Evolutionary conservation across 208 protist genomes (phyloP), one percentile per base, ranked within the genome.

Genomic region (Leishmania major): DNA sequence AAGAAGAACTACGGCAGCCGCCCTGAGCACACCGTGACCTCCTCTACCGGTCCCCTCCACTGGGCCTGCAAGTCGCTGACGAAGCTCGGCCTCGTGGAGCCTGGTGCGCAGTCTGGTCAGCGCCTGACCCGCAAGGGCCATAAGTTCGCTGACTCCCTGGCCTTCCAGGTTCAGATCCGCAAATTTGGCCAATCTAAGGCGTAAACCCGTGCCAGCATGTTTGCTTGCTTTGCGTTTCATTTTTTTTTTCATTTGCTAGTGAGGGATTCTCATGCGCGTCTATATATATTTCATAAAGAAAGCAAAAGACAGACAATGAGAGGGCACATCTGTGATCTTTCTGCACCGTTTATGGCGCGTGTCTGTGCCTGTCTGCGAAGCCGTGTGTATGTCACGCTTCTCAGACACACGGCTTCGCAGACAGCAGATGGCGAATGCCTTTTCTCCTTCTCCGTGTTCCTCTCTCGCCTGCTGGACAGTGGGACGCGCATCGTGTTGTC

Each of bases 71-170:
- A 99, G 92, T 96, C 97, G 69, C 96, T 99, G 67, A 93, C 94
- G 87, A 95, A 95, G 83, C 88, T 99, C 75, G 94, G 95, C 66
- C 93, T 99, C 60, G 78, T 99, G 57, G 94, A 98, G 92, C 93
- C 90, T 62, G 92, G 96, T 60, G 72, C 82, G 64, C 83, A 85
- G 53, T 90, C 91, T 82, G 98, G 98, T 69, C 94, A 99, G 85
- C 89, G 88, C 66, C 91, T 99, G 87, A 99, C 99, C 76, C 84
- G 90, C 75, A 89, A 94, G 78, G 99, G 99, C 55, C 98, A 96
- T 87, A 97, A 98, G 89, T 94, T 99, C 70, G 90, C 97, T 49
- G 99, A 99, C 89, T 89, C 94, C 73, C 97, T 99, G 77, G 98
- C 99, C 80, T 96, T 78, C 28, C 70, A 73, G 60, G 79, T 83